Base-by-base conservation (phyloP, 208 protist species). In the Leishmania arabica region DNA sequence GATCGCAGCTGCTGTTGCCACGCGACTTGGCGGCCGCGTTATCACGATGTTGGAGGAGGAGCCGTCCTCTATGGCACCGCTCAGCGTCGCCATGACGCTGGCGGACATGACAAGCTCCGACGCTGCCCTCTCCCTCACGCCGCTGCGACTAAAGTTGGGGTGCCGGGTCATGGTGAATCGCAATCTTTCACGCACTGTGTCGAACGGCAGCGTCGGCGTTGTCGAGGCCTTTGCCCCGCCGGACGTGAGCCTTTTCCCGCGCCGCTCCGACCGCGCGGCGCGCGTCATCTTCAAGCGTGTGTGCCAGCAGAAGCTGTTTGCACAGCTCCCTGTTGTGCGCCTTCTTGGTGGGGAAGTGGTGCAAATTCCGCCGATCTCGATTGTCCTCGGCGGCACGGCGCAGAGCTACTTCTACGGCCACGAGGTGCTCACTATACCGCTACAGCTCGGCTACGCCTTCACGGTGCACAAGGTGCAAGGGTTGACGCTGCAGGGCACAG, bases 381-480 rank as follows among this genome's bases (percentile, higher is more conserved):
- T 90, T 27, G 75, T 86, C 56, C 58, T 95, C 21, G 95, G 94
- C 17, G 95, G 95, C 53, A 93, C 88, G 4, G 86, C 90, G 64
- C 77, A 85, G 58, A 96, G 90, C 19, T 94, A 91, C 82, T 98
- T 90, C 86, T 98, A 96, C 87, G 90, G 88, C 24, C 92, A 96
- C 70, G 94, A 95, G 51, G 88, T 97, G 21, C 88, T 89, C 80
- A 77, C 87, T 19, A 74, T 98, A 40, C 95, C 95, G 40, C 78
- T 98, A 51, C 92, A 96, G 85, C 88, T 98, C 56, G 95, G 92
- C 42, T 98, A 97, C 80, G 92, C 82, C 77, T 98, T 98, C 82
- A 98, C 95, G 6, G 94, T 98, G 58, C 95, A 98, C 88, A 98
- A 98, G 86, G 95, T 97, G 64, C 95, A 98, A 81, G 95, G 95